phyloP scores from a whole-genome alignment of 2,329 filamentous ascomycete species.

The Diaporthe sp. region DNA sequence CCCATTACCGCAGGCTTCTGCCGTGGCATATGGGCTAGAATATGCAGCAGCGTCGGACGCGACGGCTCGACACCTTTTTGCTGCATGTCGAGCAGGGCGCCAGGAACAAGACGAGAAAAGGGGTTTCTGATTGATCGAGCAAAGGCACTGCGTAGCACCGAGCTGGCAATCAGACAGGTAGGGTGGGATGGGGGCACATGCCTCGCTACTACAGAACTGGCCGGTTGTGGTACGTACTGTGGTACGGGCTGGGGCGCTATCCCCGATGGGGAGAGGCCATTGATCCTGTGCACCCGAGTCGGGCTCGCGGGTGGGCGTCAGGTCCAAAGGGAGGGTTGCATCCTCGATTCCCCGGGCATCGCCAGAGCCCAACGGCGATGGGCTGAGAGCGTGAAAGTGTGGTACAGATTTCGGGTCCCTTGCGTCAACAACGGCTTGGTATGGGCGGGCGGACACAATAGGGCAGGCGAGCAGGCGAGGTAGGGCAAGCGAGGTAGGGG shows the following conservation, averaged over 20 bases:
- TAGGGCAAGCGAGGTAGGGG: conserved; percentile 1
- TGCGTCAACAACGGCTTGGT: conserved; percentile 26
- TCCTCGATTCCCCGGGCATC: conserved; percentile 24
- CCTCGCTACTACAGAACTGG: conserved; percentile 5
- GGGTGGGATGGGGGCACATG: conserved; percentile 28
- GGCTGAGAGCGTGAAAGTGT: conserved; percentile 6
- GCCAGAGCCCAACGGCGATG: conserved; percentile 23
- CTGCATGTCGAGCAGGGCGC: conserved; percentile 26
- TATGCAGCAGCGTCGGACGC: conserved; percentile 19
- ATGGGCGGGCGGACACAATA: not conserved
- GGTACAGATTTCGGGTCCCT: conserved; percentile 30
- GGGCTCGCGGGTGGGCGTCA: conserved; percentile 1
- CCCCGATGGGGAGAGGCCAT: not conserved
- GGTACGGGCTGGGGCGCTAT: conserved; percentile 6
- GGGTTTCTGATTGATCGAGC: conserved; percentile 30
- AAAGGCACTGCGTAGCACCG: conserved; percentile 23
- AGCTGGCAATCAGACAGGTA: conserved; percentile 21
- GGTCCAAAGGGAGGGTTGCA: conserved; percentile 29
- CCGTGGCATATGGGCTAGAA: conserved; percentile 27
- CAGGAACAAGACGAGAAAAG: conserved; percentile 25
- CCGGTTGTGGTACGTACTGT: conserved; percentile 4
- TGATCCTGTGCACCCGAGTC: not conserved
- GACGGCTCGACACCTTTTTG: conserved; percentile 1
- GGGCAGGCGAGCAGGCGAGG: not conserved
- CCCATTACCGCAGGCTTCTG: not conserved